Conservation (phyloP, 148 eudicot species). For the Rhododendron kiyosumense region DNA sequence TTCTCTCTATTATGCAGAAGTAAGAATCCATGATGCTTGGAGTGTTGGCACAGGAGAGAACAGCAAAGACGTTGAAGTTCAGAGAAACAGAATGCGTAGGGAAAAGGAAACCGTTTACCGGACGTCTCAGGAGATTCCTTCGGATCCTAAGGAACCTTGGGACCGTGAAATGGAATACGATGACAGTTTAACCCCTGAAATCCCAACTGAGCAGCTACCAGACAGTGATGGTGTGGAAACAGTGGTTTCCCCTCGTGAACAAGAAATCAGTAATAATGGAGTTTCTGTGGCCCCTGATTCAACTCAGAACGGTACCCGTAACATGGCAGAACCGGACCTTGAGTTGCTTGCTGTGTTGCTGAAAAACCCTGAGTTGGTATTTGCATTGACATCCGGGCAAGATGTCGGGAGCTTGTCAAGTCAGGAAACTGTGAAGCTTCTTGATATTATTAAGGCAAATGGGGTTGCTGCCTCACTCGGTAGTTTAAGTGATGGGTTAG, state of each 20-base stretch:
- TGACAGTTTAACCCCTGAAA: slow-evolving; percentile 65
- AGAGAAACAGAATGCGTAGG: slow-evolving; percentile 60
- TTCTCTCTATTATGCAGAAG: slow-evolving; percentile 49
- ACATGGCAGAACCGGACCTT: slow-evolving; percentile 58
- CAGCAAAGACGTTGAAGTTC: slow-evolving; percentile 83
- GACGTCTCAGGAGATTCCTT: slow-evolving; percentile 52
- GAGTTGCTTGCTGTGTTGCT: slow-evolving; percentile 81
- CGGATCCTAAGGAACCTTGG: slow-evolving; percentile 87
- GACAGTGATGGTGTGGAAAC: slow-evolving; percentile 46
- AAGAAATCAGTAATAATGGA: slow-evolving; percentile 5
- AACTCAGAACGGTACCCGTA: slow-evolving; percentile 18
- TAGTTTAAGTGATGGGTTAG: slow-evolving; percentile 30
- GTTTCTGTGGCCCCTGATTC: slow-evolving; percentile 17
- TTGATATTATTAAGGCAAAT: slow-evolving; percentile 71
- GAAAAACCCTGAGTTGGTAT: slow-evolving; percentile 85
- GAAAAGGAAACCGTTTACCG: slow-evolving; percentile 67
- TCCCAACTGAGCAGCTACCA: slow-evolving; percentile 75
- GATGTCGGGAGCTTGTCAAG: slow-evolving; percentile 56
- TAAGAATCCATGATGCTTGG: slow-evolving; percentile 42
- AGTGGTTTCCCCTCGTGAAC: not conserved
- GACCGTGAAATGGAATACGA: slow-evolving; percentile 87
- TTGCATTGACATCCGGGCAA: slow-evolving; percentile 78
- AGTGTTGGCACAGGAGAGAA: slow-evolving; percentile 52
- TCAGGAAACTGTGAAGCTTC: slow-evolving; percentile 68
- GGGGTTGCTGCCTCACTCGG: slow-evolving; percentile 32